Evolutionary conservation across 129 eudicot genomes (phyloP).

Genomic region (Flaveria ramosissima): DNA sequence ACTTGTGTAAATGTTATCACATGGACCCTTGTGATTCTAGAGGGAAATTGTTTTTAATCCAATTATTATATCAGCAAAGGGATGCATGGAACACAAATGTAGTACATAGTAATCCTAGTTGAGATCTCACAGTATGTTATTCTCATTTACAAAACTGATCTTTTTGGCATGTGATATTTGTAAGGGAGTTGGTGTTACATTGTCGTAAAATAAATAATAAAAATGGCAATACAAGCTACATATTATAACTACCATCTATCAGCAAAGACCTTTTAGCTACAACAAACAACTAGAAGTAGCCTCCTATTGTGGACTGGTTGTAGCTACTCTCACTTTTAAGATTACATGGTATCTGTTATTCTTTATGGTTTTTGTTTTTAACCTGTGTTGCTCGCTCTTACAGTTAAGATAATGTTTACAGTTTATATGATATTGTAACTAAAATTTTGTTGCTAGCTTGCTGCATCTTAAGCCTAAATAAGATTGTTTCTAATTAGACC

Average conservation of each 20-base stretch:
- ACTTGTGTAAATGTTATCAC: not conserved
- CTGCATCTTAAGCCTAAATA: not conserved
- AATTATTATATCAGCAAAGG: not conserved
- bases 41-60: slow-evolving; percentile 2
- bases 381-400: slow-evolving; percentile 6
- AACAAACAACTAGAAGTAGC: not conserved
- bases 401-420: not conserved
- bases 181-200: slow-evolving; percentile 20
- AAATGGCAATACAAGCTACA: not conserved
- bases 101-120: not conserved
- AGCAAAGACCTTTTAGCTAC: slow-evolving; percentile 1
- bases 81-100: not conserved
- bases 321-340: not conserved
- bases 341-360: not conserved
- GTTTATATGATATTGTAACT: not conserved
- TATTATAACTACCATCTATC: not conserved
- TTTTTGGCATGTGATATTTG: slow-evolving; percentile 2
- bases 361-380: not conserved
- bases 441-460: not conserved
- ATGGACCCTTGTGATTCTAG: slow-evolving; percentile 18
- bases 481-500: slow-evolving; percentile 16
- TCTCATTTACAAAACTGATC: not conserved
- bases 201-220: not conserved
- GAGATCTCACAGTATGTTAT: not conserved
- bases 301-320: no score